Evolutionary conservation across 768 basidiomycete genomes (phyloP), one percentile per base, ranked within the genome.

Genomic region (Myochromella boudieri): DNA sequence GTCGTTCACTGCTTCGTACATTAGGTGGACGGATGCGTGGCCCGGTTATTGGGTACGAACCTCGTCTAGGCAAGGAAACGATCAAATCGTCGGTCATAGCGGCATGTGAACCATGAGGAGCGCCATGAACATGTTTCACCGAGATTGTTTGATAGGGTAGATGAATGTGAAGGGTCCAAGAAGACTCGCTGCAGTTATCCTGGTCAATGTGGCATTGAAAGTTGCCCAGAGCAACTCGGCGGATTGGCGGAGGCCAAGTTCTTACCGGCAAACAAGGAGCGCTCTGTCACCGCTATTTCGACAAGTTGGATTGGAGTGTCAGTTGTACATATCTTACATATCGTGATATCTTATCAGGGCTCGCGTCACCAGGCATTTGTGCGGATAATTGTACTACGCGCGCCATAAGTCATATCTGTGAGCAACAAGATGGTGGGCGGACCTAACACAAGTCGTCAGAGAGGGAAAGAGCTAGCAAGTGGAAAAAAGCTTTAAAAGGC

Each of bases 111-210:
- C 31, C 43, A 33, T 22, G 33, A 43, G 40, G 39, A 28, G 22
- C 5, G 18, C 1, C 7, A 32, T 24, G 37, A 15, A 31, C 20
- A 3, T 10, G 40, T 52, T 52, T 52, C 51, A 18, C 51, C 51
- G 51, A 48, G 36, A 31, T 46, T 32, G 48, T 15, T 33, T 40
- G 42, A 44, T 46, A 51, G 44, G 32, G 18, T 25, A n/a, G 31
- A n/a, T n/a, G 17, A 33, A 31, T 8, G 15, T 3, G 24, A 29
- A 9, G 17, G 3, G 24, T 14, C n/a, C 27, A 15, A 28, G 40
- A 28, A 42, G 26, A 18, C 18, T 42, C 29, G 40, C 20, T 15
- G 10, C 11, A n/a, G 25, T 6, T 33, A 27, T 4, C 22, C 3
- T 17, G 22, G n/a, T n/a, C 21, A 15, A 21, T 28, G 17, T 24